Base-by-base conservation (phyloP, 2,329 filamentous ascomycete genomes). In the Beauveria sp. region DNA sequence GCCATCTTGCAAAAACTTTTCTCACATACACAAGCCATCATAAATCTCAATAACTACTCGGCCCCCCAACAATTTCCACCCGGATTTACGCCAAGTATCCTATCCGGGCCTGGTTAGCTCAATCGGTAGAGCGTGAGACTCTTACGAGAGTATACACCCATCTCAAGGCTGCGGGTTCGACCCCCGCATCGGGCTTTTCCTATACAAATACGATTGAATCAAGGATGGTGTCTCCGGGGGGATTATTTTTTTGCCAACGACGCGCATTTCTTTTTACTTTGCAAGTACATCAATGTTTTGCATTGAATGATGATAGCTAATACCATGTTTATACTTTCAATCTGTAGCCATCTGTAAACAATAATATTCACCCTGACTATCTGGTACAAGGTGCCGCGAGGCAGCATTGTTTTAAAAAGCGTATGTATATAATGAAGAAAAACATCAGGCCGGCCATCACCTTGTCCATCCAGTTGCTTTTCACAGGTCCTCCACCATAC, bases 71-170 rank as follows among this genome's bases (percentile, higher is more conserved):
- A 16, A 37, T 37, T 16, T 37, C 34, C 12, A 37, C 34, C 34
- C 34, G 34, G 34, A 37, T 5, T 6, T 14, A 37, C 34, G 14
- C 34, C 34, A 16, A 16, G 34, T 37, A 37, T 37, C 43, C 43
- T n/a, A 12, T 46, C 43, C 20, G 20, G 18, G 43, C 43, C 43
- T 46, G 79, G 80, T 78, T 85, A 85, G 82, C 82, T 85, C 82
- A 85, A 84, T 85, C 81, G 81, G 82, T 86, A 87, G 84, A 87
- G 84, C 84, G 84, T 86, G 80, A 85, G 84, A 86, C 84, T 87
- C 84, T 83, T 82, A 82, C 20, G 34, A 37, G 34, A 37, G 34
- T 37, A 37, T 16, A 37, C 34, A 34, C 30, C 30, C 18, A 80
- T 80, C 79, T 80, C 76, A 79, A 80, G 78, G 77, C 75, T 80